A percentile compares a stretch with the other conserved stretches of the same genome.
phyloP scores from a whole-genome alignment of 306 rosid species.

The Trifolium repens region DNA sequence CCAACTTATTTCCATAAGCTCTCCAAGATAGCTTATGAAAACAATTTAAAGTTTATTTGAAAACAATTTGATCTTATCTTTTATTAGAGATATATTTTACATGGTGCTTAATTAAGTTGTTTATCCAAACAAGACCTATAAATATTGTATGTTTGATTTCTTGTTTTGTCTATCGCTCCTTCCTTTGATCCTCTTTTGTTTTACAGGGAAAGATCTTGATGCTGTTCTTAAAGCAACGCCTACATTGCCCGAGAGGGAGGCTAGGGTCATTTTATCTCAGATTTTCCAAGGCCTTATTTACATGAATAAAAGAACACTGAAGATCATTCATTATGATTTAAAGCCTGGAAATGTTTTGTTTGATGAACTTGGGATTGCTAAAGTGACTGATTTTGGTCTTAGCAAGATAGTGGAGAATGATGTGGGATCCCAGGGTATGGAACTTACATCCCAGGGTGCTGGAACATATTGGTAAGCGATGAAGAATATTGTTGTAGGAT shows the following conservation, averaged over 20 bases:
- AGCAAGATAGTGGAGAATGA: slow-evolving; percentile 97
- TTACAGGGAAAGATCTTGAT: slow-evolving; percentile 95
- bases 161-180: slow-evolving; percentile 13
- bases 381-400: slow-evolving; percentile 99
- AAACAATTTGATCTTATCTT: neutral
- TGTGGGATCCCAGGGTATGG: slow-evolving; percentile 99
- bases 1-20: neutral
- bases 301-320: slow-evolving; percentile 90
- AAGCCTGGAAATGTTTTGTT: slow-evolving; percentile 99
- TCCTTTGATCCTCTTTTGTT: slow-evolving; percentile 25
- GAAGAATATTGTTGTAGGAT: slow-evolving; percentile 36
- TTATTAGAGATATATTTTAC: neutral
- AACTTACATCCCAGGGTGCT: slow-evolving; percentile 99
- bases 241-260: slow-evolving; percentile 91
- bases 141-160: slow-evolving; percentile 14
- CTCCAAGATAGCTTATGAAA: neutral
- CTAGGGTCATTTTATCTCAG: slow-evolving; percentile 88
- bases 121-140: slow-evolving; percentile 9
- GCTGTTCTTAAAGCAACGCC: slow-evolving; percentile 93
- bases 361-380: slow-evolving; percentile 93
- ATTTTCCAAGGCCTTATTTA: slow-evolving; percentile 92
- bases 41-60: neutral
- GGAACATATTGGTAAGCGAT: slow-evolving; percentile 95
- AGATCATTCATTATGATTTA: slow-evolving; percentile 95
- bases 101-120: neutral